phyloP scores from a whole-genome alignment of 192 early-diverging fungal genomes.

The Obelidium mucronatum region DNA sequence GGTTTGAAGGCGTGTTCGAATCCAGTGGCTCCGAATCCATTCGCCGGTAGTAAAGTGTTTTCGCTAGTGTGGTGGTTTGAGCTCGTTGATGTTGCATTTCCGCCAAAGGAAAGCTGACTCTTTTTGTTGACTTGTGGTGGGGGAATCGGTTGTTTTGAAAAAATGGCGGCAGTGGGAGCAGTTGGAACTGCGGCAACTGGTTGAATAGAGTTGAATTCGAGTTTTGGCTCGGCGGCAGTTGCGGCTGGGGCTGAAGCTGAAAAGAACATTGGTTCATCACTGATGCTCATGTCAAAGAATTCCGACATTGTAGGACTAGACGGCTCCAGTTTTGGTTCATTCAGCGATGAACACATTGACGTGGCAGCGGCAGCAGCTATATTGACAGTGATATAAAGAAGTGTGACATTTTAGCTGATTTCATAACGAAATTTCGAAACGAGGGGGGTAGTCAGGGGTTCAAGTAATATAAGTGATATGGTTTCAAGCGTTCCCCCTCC shows the following conservation, averaged over 20 bases:
- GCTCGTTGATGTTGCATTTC: neutral
- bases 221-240: neutral
- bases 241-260: neutral
- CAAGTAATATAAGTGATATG: no score
- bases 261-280: neutral
- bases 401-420: no score
- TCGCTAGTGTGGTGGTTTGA: neutral
- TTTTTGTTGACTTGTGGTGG: conserved; percentile 23
- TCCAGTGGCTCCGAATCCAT: neutral
- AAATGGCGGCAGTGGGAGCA: neutral
- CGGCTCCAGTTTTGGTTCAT: conserved; percentile 1
- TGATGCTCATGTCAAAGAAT: conserved; percentile 21
- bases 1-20: neutral
- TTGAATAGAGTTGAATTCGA: neutral
- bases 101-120: conserved; percentile 7
- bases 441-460: no score
- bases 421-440: no score
- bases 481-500: no score
- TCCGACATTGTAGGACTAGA: neutral
- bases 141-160: conserved; percentile 34
- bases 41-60: neutral
- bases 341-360: no score
- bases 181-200: neutral
- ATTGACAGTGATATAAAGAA: neutral
- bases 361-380: neutral